phyloP scores from a whole-genome alignment of 768 basidiomycete species.

The Rubroboletus pulcherrimus region DNA sequence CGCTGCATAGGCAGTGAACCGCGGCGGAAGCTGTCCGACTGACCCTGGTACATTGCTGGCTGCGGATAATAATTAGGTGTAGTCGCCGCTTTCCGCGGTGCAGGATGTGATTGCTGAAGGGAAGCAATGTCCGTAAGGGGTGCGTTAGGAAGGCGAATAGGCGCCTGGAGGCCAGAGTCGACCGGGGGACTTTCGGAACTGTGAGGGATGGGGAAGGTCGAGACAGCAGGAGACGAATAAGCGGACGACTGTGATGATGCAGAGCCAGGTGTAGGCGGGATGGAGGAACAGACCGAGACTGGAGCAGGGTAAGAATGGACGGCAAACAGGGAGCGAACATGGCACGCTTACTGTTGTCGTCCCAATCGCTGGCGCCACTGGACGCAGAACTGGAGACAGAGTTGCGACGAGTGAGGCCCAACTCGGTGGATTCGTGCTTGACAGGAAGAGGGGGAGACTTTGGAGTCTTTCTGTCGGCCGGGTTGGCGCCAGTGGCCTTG shows the following conservation, averaged over 20 bases:
- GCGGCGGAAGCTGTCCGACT: conserved; percentile 29
- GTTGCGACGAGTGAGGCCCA: conserved; percentile 49
- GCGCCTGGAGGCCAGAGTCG: conserved; percentile 43
- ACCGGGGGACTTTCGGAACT: conserved; percentile 46
- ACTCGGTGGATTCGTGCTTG: conserved; percentile 64
- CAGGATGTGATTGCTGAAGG: conserved; percentile 34
- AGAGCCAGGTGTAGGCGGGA: conserved; percentile 37
- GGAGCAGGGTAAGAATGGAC: not conserved
- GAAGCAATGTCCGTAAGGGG: conserved; percentile 69
- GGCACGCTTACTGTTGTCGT: conserved; percentile 62
- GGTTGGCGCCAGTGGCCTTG: conserved; percentile 34
- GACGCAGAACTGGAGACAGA: conserved; percentile 60
- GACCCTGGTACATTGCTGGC: conserved; percentile 26
- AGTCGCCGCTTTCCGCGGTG: conserved; percentile 33
- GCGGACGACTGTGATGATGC: conserved; percentile 59
- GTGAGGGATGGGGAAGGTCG: conserved; percentile 59
- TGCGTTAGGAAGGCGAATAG: conserved; percentile 70
- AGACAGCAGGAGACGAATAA: conserved; percentile 60
- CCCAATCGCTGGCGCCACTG: conserved; percentile 68
- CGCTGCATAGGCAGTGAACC: conserved; percentile 31
- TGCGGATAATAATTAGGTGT: conserved; percentile 34
- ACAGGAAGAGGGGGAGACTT: conserved; percentile 38
- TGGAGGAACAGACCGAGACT: conserved; percentile 33
- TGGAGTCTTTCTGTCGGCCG: conserved; percentile 31
- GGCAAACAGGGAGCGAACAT: not conserved